Base-by-base conservation (phyloP, 2,329 filamentous ascomycete species). In the Elsinoe batatas region DNA sequence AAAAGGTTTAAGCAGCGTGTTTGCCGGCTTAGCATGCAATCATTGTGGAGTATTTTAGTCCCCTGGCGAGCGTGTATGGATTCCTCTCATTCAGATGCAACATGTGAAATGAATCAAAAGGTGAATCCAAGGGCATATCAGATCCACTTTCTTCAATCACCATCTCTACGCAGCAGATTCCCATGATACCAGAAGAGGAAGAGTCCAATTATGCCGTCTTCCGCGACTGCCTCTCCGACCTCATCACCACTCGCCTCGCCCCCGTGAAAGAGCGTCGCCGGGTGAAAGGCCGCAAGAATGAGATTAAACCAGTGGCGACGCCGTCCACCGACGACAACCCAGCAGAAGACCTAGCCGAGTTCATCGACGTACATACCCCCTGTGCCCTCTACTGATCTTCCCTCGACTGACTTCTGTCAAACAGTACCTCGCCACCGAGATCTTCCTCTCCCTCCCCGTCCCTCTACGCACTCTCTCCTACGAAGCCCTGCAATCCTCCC, bases 291-390 rank as follows among this genome's bases (percentile, higher is more conserved):
- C 61, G 68, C n/a, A 70, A 69, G 61, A 69, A 66, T 60, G 67
- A 66, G 54, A 71, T 71, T 58, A 72, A 69, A 57, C 64, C 67
- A 7, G 64, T 67, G 32, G 49, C 56, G 8, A 56, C 57, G 10
- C 46, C 43, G 13, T 59, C 59, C 13, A 56, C 59, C 36, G 60
- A 56, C 10, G 61, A 59, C 8, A 64, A 69, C 15, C 74, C 80
- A 61, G 80, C 79, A 4, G 84, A 85, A 61, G 87, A 91, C 55
- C 71, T 93, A 18, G 80, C 81, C 22, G 89, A 94, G 1, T 94
- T 94, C 69, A 82, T 87, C 54, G 83, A 91, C 62, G 79, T 81
- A 72, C 10, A 30, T 37, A 1, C 13, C 18, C 13, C 7, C 53
- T 37, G n/a, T 20, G 2, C 26, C 44, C 30, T 15, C 11, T 33